Percentiles rank a stretch among this genome's conserved stretches.
phyloP scores from a whole-genome alignment of 257 asterid genomes.

The Solanum clarkiae region DNA sequence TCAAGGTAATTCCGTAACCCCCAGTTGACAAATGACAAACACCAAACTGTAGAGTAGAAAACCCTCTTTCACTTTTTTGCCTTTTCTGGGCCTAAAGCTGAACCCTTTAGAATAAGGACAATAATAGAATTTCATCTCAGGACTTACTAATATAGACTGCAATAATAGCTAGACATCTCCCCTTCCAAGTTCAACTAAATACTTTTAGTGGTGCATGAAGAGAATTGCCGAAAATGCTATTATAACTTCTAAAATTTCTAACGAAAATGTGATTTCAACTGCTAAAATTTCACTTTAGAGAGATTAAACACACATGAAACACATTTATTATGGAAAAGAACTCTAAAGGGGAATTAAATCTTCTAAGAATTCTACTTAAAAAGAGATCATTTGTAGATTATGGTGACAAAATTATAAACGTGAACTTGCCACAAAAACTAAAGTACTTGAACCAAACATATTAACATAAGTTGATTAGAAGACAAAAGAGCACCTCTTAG shows the following conservation, averaged over 20 bases:
- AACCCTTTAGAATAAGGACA: background rate
- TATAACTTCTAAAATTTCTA: background rate
- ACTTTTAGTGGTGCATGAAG: background rate
- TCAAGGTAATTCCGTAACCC: background rate
- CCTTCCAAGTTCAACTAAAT: background rate
- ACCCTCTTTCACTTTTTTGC: background rate
- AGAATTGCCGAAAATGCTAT: background rate
- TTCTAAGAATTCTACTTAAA: background rate
- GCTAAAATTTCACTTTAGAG: background rate
- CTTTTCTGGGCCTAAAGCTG: background rate
- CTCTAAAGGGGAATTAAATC: background rate
- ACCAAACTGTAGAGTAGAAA: background rate
- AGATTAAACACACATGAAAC: background rate
- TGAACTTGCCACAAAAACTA: background rate
- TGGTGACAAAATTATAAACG: background rate
- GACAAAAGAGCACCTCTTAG: conserved; percentile 46
- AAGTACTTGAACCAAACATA: background rate
- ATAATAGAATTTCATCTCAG: background rate
- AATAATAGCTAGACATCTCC: background rate
- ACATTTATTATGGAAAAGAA: background rate
- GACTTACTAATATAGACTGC: background rate
- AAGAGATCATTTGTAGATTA: background rate
- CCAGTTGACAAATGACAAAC: background rate
- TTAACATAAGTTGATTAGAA: background rate
- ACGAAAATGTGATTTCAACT: too few species aligned